A percentile compares a stretch with the other conserved stretches of the same genome.
phyloP scores from a whole-genome alignment of 2,329 filamentous ascomycete genomes.

The Pleoardoris graminearum region DNA sequence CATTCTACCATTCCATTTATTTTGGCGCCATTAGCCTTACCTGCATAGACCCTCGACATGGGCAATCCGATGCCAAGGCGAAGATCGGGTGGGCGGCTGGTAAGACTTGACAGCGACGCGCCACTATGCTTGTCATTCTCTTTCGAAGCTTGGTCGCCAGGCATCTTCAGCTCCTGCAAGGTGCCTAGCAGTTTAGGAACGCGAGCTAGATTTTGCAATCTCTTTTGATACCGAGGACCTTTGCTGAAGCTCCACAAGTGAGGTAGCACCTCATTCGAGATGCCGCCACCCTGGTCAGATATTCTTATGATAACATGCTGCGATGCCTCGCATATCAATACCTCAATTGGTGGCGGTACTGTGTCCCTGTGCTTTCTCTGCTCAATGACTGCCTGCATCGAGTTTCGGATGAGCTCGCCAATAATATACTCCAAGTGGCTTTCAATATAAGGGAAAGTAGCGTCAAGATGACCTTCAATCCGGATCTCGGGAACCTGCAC shows the following conservation, averaged over 20 bases:
- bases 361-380: conserved; percentile 56
- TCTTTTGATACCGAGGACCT: conserved; percentile 75
- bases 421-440: conserved; percentile 97
- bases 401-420: conserved; percentile 91
- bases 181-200: conserved; percentile 94
- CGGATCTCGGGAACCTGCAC: conserved; percentile 77
- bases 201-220: conserved; percentile 80
- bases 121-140: conserved; percentile 29
- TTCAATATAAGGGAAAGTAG: conserved; percentile 94
- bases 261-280: conserved; percentile 80
- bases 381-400: conserved; percentile 89
- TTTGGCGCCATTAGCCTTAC: conserved; percentile 12
- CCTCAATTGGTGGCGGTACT: conserved; percentile 81
- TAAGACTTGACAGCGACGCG: conserved; percentile 77
- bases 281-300: conserved; percentile 92
- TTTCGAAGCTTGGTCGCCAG: conserved; percentile 20
- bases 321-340: conserved; percentile 89
- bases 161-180: conserved; percentile 76
- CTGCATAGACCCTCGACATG: conserved; percentile 87
- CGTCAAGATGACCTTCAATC: conserved; percentile 81
- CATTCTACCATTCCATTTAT: neutral
- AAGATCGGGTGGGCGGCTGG: conserved; percentile 81
- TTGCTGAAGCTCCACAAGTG: conserved; percentile 98
- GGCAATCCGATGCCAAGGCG: conserved; percentile 91
- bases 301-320: conserved; percentile 97